A percentile compares a stretch with the other conserved stretches of the same genome.
Evolutionary conservation across 2,329 filamentous ascomycete genomes (phyloP).

Genomic region (Botryotinia convoluta): DNA sequence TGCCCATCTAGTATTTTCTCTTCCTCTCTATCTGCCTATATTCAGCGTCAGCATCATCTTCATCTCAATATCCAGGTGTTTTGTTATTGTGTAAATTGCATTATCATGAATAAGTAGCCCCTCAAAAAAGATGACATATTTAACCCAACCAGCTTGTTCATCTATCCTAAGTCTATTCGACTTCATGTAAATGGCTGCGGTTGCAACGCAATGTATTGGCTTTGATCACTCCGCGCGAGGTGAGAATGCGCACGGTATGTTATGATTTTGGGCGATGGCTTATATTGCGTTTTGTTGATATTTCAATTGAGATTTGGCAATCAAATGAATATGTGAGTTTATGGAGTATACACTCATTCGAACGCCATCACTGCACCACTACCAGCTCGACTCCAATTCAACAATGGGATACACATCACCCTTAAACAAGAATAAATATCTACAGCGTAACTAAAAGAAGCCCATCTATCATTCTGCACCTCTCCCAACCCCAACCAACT

Average conservation of each 20-base stretch:
- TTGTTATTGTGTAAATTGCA: neutral
- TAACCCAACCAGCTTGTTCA: neutral
- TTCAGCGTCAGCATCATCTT: neutral
- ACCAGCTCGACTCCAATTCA: neutral
- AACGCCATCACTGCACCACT: neutral
- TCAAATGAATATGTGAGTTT: neutral
- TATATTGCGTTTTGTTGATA: neutral
- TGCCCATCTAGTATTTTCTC: neutral
- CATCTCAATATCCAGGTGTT: neutral
- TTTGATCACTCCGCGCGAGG: neutral
- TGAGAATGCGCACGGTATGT: neutral
- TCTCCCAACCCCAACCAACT: neutral
- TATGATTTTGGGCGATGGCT: neutral
- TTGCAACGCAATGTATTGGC: neutral
- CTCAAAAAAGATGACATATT: neutral
- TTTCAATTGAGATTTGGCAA: neutral
- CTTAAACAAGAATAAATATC: too few relatives aligned
- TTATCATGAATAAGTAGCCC: neutral
- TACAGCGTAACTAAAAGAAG: neutral
- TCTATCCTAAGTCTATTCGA: neutral
- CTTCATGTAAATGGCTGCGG: neutral
- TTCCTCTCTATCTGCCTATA: too few relatives aligned
- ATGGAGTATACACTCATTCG: neutral
- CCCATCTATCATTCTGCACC: fast-evolving
- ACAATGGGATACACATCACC: neutral